phyloP scores from a whole-genome alignment of 78 protist species.

The Parvularia atlantis region DNA sequence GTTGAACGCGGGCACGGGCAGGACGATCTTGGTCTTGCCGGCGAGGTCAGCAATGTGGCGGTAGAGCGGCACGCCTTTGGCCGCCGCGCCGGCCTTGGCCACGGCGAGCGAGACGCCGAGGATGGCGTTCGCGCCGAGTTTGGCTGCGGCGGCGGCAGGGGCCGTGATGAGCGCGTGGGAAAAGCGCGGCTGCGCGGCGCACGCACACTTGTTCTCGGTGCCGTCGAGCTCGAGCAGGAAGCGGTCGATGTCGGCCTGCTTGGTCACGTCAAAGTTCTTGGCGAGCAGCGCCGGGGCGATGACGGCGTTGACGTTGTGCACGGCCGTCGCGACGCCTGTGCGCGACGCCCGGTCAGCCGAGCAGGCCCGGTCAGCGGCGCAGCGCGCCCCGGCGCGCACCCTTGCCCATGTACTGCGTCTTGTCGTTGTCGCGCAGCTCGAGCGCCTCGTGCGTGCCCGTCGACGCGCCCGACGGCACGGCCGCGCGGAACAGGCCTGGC shows the following conservation, averaged over 20 bases:
- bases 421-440: conserved; percentile 88
- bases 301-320: conserved; percentile 71
- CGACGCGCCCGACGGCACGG: conserved; percentile 98
- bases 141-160: conserved; percentile 94
- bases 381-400: conserved; percentile 54
- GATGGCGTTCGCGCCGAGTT: conserved; percentile 99
- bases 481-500: conserved; percentile 81
- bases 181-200: conserved; percentile 99
- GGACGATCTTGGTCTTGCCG: conserved; percentile 49
- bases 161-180: conserved; percentile 89
- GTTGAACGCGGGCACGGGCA: conserved; percentile 96
- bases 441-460: conserved; percentile 98
- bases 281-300: conserved; percentile 83
- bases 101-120: conserved; percentile 94
- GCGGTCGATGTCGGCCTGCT: conserved; percentile 82
- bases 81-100: conserved; percentile 92
- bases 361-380: no score
- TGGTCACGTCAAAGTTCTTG: conserved; percentile 33
- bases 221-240: conserved; percentile 84
- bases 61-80: conserved; percentile 81
- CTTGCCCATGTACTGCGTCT: conserved; percentile 86
- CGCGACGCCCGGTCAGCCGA: no score
- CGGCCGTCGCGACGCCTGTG: conserved; percentile 61
- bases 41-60: conserved; percentile 73
- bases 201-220: conserved; percentile 77